Percentiles rank a stretch among this genome's conserved stretches.
Evolutionary conservation across 106 monocot genomes (phyloP).

Genomic region (Dendrobium officinale): DNA sequence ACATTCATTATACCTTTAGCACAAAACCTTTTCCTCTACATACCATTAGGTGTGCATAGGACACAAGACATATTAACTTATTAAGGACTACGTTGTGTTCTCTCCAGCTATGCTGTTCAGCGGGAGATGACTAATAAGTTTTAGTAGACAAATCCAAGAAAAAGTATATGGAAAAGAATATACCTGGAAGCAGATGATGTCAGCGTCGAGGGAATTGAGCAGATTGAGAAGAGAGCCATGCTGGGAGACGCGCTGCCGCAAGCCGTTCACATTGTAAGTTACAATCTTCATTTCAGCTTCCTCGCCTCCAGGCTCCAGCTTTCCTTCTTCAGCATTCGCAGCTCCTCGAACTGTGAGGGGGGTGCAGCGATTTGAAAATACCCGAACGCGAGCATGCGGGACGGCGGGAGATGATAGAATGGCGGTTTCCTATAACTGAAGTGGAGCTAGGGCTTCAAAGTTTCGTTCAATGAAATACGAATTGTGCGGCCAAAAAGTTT

Average conservation of each 20-base stretch:
- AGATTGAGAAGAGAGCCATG: slow-evolving; percentile 85
- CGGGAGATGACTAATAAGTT: background rate
- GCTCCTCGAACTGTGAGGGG: background rate
- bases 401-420: background rate
- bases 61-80: too few species aligned
- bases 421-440: background rate
- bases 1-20: background rate
- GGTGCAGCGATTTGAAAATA: background rate
- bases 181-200: slow-evolving; percentile 98
- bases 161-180: background rate
- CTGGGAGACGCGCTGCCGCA: slow-evolving; percentile 85
- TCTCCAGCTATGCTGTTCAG: too few species aligned
- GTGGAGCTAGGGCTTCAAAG: too few species aligned
- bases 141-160: background rate
- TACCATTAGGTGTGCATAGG: too few species aligned
- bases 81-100: too few species aligned
- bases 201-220: slow-evolving; percentile 90
- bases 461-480: too few species aligned
- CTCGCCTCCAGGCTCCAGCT: background rate
- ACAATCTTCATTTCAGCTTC: slow-evolving; percentile 74
- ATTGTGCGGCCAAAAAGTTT: too few species aligned
- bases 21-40: background rate
- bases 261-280: slow-evolving; percentile 94
- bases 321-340: background rate
- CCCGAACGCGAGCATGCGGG: background rate